Evolutionary conservation across 2,329 filamentous ascomycete genomes (phyloP).

Genomic region (Stylonectria norvegica): DNA sequence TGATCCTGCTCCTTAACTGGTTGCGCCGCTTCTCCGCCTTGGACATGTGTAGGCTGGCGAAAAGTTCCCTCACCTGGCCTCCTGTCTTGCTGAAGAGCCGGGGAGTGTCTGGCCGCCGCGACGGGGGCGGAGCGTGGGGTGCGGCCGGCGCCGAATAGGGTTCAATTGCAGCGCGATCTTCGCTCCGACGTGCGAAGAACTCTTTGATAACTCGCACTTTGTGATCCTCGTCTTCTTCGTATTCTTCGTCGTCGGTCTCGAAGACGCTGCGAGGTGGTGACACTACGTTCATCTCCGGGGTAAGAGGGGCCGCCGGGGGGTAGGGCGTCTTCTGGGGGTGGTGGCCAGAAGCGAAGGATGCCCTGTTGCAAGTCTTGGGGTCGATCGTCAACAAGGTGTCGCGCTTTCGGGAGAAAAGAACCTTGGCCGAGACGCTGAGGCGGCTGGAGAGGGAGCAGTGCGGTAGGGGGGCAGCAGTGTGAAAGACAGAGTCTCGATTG

Average conservation of each 20-base stretch:
- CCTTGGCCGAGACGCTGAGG: constrained; percentile 26
- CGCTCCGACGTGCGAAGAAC: constrained; percentile 21
- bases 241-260: constrained; percentile 32
- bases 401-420: constrained; percentile 28
- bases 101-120: constrained; percentile 8
- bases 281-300: constrained; percentile 8
- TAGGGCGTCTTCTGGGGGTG: constrained; percentile 11
- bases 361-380: constrained; percentile 10
- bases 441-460: constrained; percentile 20
- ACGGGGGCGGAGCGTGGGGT: constrained; percentile 1
- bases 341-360: constrained; percentile 9
- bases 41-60: constrained; percentile 19
- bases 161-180: constrained; percentile 19
- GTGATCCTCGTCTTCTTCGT: constrained; percentile 15
- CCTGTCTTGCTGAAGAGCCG: constrained; percentile 19
- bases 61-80: constrained; percentile 22
- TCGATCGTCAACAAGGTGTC: constrained; percentile 16
- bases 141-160: constrained; percentile 7
- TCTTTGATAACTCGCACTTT: constrained; percentile 19
- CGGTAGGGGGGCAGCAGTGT: constrained; percentile 5
- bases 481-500: constrained; percentile 19
- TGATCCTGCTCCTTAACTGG: constrained; percentile 36
- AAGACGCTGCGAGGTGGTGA: constrained; percentile 30
- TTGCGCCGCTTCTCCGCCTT: constrained; percentile 34
- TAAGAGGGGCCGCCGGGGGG: constrained; percentile 11